phyloP scores from a whole-genome alignment of 768 basidiomycete species.

The Tremella mesenterica region DNA sequence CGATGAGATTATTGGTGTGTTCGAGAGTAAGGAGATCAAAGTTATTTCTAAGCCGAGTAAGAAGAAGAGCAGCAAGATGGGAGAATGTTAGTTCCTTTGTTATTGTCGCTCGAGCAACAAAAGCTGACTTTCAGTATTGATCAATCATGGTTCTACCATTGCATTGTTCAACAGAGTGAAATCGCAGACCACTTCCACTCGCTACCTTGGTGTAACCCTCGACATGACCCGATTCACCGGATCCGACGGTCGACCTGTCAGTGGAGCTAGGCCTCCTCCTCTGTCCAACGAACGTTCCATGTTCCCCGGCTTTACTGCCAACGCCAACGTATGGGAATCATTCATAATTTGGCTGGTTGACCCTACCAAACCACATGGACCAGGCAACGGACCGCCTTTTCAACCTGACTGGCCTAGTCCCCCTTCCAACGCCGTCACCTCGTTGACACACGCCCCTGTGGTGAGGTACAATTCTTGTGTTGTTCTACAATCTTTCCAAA shows the following conservation, averaged over 20 bases:
- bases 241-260: slow-evolving; percentile 77
- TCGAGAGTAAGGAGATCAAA: slow-evolving; percentile 90
- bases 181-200: slow-evolving; percentile 90
- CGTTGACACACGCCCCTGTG: slow-evolving; percentile 74
- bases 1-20: slow-evolving; percentile 75
- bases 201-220: slow-evolving; percentile 91
- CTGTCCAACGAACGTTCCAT: slow-evolving; percentile 55
- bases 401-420: slow-evolving; percentile 88
- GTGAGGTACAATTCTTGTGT: slow-evolving; percentile 97
- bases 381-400: slow-evolving; percentile 69
- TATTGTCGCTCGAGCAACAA: no score
- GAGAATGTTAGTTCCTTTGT: slow-evolving; percentile 60
- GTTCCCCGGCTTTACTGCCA: slow-evolving; percentile 49
- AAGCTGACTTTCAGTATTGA: slow-evolving; percentile 57
- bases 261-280: slow-evolving; percentile 66
- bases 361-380: slow-evolving; percentile 66
- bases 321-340: slow-evolving; percentile 45
- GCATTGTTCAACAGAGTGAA: slow-evolving; percentile 92
- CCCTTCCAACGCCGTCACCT: slow-evolving; percentile 66
- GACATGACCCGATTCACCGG: slow-evolving; percentile 86
- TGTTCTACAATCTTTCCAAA: slow-evolving; percentile 85
- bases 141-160: slow-evolving; percentile 90
- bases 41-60: slow-evolving; percentile 98
- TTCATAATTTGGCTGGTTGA: slow-evolving; percentile 98
- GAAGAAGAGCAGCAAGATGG: slow-evolving; percentile 87